Conservation (phyloP, 805 yeast species). For the Myxozyma vanderwaltii region DNA sequence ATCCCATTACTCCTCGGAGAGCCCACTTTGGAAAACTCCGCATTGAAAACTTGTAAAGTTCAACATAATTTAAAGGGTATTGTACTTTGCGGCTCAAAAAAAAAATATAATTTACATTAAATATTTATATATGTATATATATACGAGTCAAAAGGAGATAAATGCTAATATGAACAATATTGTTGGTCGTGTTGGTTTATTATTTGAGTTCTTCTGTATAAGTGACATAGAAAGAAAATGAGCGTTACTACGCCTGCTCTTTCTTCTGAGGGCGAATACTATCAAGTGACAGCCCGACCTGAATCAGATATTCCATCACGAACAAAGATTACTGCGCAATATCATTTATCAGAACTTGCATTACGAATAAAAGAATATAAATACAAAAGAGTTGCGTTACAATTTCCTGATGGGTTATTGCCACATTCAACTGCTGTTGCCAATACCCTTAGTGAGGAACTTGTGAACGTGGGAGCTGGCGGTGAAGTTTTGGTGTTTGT, state of each 20-base stretch:
- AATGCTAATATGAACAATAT: neutral
- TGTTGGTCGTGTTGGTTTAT: neutral
- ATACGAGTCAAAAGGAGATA: neutral
- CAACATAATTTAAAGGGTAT: neutral
- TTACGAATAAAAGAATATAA: conserved; percentile 32
- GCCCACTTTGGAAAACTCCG: neutral
- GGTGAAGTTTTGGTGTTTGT: conserved; percentile 58
- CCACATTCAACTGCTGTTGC: conserved; percentile 76
- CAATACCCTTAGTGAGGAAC: conserved; percentile 43
- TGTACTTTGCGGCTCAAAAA: neutral
- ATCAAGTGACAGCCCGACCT: conserved; percentile 44
- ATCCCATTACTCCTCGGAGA: no score
- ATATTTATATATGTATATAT: no score
- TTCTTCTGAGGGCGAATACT: conserved; percentile 72
- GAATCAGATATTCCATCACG: conserved; percentile 15
- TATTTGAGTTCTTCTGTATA: neutral
- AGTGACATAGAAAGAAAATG: neutral
- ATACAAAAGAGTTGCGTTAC: conserved; percentile 63
- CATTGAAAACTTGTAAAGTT: neutral
- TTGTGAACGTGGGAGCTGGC: conserved; percentile 3
- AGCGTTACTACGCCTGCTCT: conserved; percentile 61
- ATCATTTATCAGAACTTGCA: conserved; percentile 28
- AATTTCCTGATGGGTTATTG: conserved; percentile 82
- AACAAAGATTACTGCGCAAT: conserved; percentile 55
- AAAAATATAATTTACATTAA: no score